Base-by-base conservation (phyloP, 169 alveolate genomes). In the Plasmodium inui region DNA sequence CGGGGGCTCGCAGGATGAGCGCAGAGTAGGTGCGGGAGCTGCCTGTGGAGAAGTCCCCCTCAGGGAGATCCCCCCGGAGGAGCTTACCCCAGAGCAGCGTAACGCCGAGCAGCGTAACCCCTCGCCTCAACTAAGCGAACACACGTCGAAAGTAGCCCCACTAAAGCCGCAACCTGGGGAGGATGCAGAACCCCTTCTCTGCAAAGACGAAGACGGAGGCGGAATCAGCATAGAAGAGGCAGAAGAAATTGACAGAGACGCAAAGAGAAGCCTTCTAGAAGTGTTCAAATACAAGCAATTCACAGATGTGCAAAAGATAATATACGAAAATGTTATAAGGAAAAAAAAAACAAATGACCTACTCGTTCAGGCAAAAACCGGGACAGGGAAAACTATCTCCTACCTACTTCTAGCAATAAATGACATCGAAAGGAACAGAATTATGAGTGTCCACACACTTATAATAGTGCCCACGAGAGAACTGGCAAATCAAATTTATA, bases 381-480 rank as follows among this genome's bases (percentile, higher is more conserved):
- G 99, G 10, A 96, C 98, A 26, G 99, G 99, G n/a, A 98, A 98
- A 94, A 97, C 99, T 0, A 97, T 98, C n/a, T 92, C 98, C 14
- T 98, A 97, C 92, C 97, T 97, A 55, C 90, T 98, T n/a, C 98
- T 99, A 82, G 98, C 98, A 17, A 95, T 98, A 67, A 92, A 95
- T 72, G 99, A 99, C 78, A 96, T 98, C 6, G 85, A 98, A 19
- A 97, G 97, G 92, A 94, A 93, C 83, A 94, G 97, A 41, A 96
- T 98, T 26, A 96, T 97, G 39, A 95, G 97, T 50, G 98, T 97
- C 83, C 98, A 95, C 85, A 99, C 99, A 7, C 95, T 97, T 39
- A 96, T 98, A 26, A 86, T 98, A 85, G 98, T 99, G n/a, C 99
- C 99, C 32, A 98, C 99, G 19, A 93, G 99, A 89, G 99, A 98